phyloP scores from a whole-genome alignment of 1,139 yeast genomes.

The Blastobotrys petasosporus region DNA sequence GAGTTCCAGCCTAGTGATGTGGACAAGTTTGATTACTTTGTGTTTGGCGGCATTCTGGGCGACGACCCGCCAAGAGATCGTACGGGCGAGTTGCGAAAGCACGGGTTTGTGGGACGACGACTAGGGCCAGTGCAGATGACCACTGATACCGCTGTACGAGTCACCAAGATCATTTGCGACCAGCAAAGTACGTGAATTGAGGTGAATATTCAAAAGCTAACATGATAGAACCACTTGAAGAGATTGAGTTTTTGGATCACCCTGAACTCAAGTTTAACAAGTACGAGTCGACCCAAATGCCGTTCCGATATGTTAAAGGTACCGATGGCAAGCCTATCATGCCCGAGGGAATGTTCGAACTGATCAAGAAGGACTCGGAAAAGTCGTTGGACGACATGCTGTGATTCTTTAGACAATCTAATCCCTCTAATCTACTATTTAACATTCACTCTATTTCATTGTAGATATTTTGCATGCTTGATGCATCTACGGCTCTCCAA shows the following conservation, averaged over 20 bases:
- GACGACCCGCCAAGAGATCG: slow-evolving; percentile 96
- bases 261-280: slow-evolving; percentile 88
- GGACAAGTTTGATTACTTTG: slow-evolving; percentile 68
- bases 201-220: too few species aligned
- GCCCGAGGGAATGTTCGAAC: slow-evolving; percentile 85
- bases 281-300: slow-evolving; percentile 95
- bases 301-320: slow-evolving; percentile 79
- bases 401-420: slow-evolving; percentile 10
- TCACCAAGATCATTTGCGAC: slow-evolving; percentile 71
- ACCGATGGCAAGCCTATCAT: slow-evolving; percentile 61
- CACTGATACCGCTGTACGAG: slow-evolving; percentile 93
- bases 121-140: slow-evolving; percentile 91
- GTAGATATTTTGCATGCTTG: not conserved
- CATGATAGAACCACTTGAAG: slow-evolving; percentile 45
- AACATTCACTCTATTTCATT: not conserved
- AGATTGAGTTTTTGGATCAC: slow-evolving; percentile 79
- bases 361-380: slow-evolving; percentile 72
- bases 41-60: slow-evolving; percentile 94
- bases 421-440: not conserved
- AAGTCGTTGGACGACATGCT: slow-evolving; percentile 32
- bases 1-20: slow-evolving; percentile 71
- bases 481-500: not conserved
- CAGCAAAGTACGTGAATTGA: slow-evolving; percentile 40
- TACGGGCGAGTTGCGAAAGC: slow-evolving; percentile 81
- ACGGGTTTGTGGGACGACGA: slow-evolving; percentile 77